These are phyloP conservation scores for Kalanchoe fedtschenkoi DNA, from an alignment of 164 flowering plant species.

Conservation along the genomic window DNA sequence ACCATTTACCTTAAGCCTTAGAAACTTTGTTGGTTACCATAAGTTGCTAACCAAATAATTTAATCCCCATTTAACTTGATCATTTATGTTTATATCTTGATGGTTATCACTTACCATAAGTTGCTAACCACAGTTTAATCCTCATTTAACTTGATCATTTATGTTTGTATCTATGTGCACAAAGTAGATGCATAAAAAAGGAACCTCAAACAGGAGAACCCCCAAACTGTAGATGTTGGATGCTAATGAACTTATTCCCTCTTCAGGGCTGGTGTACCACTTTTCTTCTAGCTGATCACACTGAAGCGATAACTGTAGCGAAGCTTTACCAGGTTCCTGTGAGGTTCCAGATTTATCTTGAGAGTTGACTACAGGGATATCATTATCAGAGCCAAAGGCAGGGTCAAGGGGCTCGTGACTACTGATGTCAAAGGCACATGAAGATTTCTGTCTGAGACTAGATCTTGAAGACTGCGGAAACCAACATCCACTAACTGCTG, in stretches of 20 bases:
- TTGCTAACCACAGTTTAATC: background rate
- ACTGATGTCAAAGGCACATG: slow-evolving; percentile 9
- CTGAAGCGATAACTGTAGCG: slow-evolving; percentile 16
- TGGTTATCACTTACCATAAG: background rate
- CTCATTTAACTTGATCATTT: background rate
- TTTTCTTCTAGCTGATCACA: slow-evolving; percentile 46
- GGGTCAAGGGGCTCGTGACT: slow-evolving; percentile 13
- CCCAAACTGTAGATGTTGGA: slow-evolving; percentile 85
- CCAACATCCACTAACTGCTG: slow-evolving; percentile 17
- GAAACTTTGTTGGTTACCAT: background rate
- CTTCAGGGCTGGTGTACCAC: slow-evolving; percentile 88
- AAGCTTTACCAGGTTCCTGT: slow-evolving; percentile 11
- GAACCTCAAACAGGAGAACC: slow-evolving; percentile 91
- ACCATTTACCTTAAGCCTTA: background rate
- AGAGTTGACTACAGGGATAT: slow-evolving; percentile 11
- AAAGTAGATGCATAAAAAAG: slow-evolving; percentile 6
- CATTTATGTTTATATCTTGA: background rate
- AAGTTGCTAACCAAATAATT: background rate
- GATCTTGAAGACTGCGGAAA: slow-evolving; percentile 22
- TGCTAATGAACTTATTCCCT: slow-evolving; percentile 29
- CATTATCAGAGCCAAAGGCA: slow-evolving; percentile 9
- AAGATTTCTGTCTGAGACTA: slow-evolving; percentile 18
- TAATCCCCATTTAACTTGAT: background rate
- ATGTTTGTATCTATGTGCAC: background rate
- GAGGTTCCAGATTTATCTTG: slow-evolving; percentile 14